Evolutionary conservation across 1,284 basidiomycete genomes (phyloP), one percentile per base, ranked within the genome.

Genomic region (Coniferiporia weirii): DNA sequence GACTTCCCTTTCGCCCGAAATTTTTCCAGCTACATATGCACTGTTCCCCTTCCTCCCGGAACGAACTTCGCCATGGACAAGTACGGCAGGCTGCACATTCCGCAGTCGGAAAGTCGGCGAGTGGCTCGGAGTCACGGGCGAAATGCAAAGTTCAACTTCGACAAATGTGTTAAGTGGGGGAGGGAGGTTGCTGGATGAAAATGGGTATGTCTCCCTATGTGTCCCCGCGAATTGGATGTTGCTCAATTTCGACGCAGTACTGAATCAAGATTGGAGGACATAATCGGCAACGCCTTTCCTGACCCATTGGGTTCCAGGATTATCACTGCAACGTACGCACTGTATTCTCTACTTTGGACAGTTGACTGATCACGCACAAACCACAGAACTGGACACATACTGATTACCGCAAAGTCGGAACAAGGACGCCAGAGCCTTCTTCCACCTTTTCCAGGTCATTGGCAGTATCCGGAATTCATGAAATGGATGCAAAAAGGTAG

Each of bases 1-100:
- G 52, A 44, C 64, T 43, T 64, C 70, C 45, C 64, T 73, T 44
- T 64, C 73, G 57, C 50, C 70, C 49, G 61, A 68, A 20, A 61
- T 68, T 34, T 67, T 68, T 43, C 69, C 73, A 9, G 64, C 67
- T 38, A 67, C 67, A 32, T 87, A 87, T 67, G 77, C 83, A 6
- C 62, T 87, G 38, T 89, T 84, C 68, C 88, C 87, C 0, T 87
- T 87, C 66, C 64, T 81, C 7, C 72, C 80, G 2, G 73, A 79
- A 20, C 77, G 75, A 13, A 65, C 77, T 10, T 66, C 80, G 34
- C 77, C 80, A 8, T 82, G 80, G 76, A 77, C 72, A 34, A 71
- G 77, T 62, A 72, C 71, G 46, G 66, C 73, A 2, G 72, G 73
- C 22, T 73, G 75, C 54, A 71, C 77, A 36, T 87, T 85, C 65